phyloP scores from a whole-genome alignment of 2,329 filamentous ascomycete genomes.

The Aspergillus fructus region DNA sequence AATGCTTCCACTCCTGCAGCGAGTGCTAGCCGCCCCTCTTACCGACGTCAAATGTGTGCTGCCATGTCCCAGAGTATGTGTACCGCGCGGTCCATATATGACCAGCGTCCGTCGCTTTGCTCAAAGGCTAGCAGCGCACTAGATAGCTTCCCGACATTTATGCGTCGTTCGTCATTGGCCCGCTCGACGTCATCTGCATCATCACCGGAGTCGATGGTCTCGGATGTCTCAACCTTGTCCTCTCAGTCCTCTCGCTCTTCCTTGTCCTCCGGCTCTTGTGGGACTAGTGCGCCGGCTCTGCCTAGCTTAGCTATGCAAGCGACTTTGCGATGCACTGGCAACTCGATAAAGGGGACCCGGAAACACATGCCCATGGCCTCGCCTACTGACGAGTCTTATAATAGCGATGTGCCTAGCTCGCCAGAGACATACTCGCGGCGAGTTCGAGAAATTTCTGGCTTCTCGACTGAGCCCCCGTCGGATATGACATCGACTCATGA shows the following conservation, averaged over 20 bases:
- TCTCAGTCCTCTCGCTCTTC: slow-evolving; percentile 55
- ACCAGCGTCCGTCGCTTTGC: slow-evolving; percentile 47
- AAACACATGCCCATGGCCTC: slow-evolving; percentile 38
- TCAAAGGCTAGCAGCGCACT: slow-evolving; percentile 36
- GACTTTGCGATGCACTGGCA: slow-evolving; percentile 41
- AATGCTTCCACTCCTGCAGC: slow-evolving; percentile 60
- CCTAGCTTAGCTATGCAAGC: slow-evolving; percentile 41
- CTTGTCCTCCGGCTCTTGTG: slow-evolving; percentile 44
- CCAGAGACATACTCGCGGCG: slow-evolving; percentile 32
- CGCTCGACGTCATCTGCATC: slow-evolving; percentile 54
- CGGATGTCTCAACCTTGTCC: slow-evolving; percentile 57
- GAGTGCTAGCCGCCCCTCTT: slow-evolving; percentile 52
- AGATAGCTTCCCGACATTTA: slow-evolving; percentile 51
- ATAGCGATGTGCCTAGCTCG: slow-evolving; percentile 35
- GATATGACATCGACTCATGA: slow-evolving; percentile 32
- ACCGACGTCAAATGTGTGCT: slow-evolving; percentile 58
- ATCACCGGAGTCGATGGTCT: slow-evolving; percentile 64
- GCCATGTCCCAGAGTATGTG: slow-evolving; percentile 59
- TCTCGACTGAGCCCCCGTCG: slow-evolving; percentile 32
- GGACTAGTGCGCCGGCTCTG: slow-evolving; percentile 25
- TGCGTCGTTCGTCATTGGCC: slow-evolving; percentile 50
- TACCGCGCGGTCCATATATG: slow-evolving; percentile 56
- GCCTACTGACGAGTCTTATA: slow-evolving; percentile 38
- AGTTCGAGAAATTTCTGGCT: slow-evolving; percentile 36
- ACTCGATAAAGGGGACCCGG: slow-evolving; percentile 37